phyloP scores from a whole-genome alignment of 2,329 filamentous ascomycete species.

The Aspergillus hortae region DNA sequence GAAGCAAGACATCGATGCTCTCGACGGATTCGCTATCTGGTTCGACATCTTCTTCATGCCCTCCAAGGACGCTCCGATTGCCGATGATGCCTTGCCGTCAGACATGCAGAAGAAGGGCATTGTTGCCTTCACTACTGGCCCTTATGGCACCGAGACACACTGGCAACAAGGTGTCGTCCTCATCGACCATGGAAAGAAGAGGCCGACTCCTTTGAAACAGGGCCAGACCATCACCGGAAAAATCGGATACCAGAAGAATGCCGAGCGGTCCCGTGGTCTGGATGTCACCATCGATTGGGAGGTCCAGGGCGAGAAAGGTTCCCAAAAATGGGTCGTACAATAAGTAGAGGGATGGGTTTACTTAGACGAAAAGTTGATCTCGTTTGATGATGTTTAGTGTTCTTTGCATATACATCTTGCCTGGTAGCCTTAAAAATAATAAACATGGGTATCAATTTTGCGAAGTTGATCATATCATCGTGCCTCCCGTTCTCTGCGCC shows the following conservation, averaged over 20 bases:
- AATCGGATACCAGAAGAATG: constrained; percentile 66
- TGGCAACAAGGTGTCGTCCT: constrained; percentile 84
- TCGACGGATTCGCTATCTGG: constrained; percentile 91
- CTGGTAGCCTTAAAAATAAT: background rate
- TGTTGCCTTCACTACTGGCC: constrained; percentile 86
- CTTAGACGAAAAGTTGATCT: background rate
- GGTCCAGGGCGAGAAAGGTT: constrained; percentile 38
- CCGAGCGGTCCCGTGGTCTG: constrained; percentile 66
- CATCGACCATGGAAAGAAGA: constrained; percentile 56
- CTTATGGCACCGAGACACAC: constrained; percentile 72
- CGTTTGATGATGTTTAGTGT: background rate
- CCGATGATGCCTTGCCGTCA: constrained; percentile 54
- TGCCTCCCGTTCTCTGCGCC: background rate
- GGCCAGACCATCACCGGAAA: constrained; percentile 62
- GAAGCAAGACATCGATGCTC: constrained; percentile 57
- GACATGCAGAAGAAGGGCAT: constrained; percentile 61
- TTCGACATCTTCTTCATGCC: constrained; percentile 90
- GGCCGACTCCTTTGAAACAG: constrained; percentile 46
- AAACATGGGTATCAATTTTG: constrained; percentile 1
- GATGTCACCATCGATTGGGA: constrained; percentile 64
- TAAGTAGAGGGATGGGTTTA: constrained; percentile 17
- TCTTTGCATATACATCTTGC: too few relatives aligned
- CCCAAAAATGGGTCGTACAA: constrained; percentile 41
- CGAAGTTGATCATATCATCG: background rate
- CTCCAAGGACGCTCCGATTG: constrained; percentile 47